Percentiles rank a stretch among this genome's conserved stretches.
Evolutionary conservation across 2,329 filamentous ascomycete genomes (phyloP).

Genomic region (Sclerotinia borealis): DNA sequence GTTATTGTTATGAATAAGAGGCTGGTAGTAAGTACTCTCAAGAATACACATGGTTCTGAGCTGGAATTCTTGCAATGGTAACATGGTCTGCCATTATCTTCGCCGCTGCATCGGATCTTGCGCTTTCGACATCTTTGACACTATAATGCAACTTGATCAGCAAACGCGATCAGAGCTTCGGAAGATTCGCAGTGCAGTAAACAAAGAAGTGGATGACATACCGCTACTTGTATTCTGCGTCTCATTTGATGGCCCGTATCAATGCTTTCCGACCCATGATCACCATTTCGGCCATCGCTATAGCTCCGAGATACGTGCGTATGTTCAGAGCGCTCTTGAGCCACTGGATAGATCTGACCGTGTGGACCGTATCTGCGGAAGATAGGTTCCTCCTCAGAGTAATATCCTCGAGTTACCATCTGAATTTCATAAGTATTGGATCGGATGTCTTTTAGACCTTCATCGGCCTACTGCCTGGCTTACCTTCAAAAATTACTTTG

Average conservation of each 20-base stretch:
- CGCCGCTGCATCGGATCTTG: slow-evolving; percentile 92
- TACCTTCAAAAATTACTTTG: slow-evolving; percentile 5
- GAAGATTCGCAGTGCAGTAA: not conserved
- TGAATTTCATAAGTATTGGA: slow-evolving; percentile 6
- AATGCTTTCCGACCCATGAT: slow-evolving; percentile 20
- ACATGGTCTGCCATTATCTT: slow-evolving; percentile 72
- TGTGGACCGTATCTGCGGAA: slow-evolving; percentile 22
- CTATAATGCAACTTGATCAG: slow-evolving; percentile 41
- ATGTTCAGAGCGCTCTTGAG: slow-evolving; percentile 24
- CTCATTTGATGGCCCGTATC: slow-evolving; percentile 25
- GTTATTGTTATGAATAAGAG: not conserved
- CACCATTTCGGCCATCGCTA: slow-evolving; percentile 21
- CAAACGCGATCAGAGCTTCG: not conserved
- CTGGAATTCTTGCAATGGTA: slow-evolving; percentile 75
- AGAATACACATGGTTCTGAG: slow-evolving; percentile 66
- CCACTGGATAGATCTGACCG: slow-evolving; percentile 25
- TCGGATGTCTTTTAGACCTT: not conserved
- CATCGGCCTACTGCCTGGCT: not conserved
- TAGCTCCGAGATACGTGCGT: slow-evolving; percentile 17
- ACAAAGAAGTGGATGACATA: slow-evolving; percentile 31
- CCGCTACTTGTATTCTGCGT: slow-evolving; percentile 47
- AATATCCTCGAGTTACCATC: slow-evolving; percentile 21
- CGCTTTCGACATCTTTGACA: slow-evolving; percentile 85
- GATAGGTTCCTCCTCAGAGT: slow-evolving; percentile 23
- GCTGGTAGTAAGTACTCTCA: slow-evolving; percentile 54